Base-by-base conservation (phyloP, 495 filamentous ascomycete genomes). In the Hypoxylon lenormandii region DNA sequence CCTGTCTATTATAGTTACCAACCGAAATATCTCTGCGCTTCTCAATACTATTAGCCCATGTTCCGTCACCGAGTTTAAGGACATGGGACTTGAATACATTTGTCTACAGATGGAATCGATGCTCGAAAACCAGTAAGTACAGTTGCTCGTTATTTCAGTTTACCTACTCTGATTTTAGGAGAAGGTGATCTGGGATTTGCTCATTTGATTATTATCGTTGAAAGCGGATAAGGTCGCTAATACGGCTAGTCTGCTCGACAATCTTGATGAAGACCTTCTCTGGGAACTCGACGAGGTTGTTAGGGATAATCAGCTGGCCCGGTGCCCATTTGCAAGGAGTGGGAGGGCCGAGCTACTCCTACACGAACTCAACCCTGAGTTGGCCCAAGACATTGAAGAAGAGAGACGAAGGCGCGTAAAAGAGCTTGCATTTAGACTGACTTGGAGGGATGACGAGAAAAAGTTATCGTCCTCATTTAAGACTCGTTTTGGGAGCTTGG, bases 21-120 rank as follows among this genome's bases (percentile, higher is more conserved):
- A 87, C 21, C 91, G 96, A 38, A 98, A 97, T 74, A 89, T 94
- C 49, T 90, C 91, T 43, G 86, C 89, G 45, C 79, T 98, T 11
- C 83, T 98, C 23, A 96, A 95, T 73, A 89, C 87, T 0, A 88
- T 96, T 61, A 88, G 90, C 46, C 91, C 92, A 0, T 94, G 89
- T 75, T 91, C 87, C 4, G 87, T 96, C 23, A 89, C 84, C 0
- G 89, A 91, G 58, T 97, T 98, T 76, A 97, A 96, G 76, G 86
- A 97, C 72, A 90, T 89, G 36, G 90, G 90, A 2, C 76, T 98
- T 62, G 92, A 97, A 78, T 98, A 97, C 76, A 86, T 97, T 26
- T 97, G 93, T 67, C 78, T 97, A 36, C 94, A 96, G 71, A 81
- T 97, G 37, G 94, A 97, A 73, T 87, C 87, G 3, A 89, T 97